Base-by-base conservation (phyloP, 225 moss, liverwort and hornwort genomes). In the Marchantia paleacea region DNA sequence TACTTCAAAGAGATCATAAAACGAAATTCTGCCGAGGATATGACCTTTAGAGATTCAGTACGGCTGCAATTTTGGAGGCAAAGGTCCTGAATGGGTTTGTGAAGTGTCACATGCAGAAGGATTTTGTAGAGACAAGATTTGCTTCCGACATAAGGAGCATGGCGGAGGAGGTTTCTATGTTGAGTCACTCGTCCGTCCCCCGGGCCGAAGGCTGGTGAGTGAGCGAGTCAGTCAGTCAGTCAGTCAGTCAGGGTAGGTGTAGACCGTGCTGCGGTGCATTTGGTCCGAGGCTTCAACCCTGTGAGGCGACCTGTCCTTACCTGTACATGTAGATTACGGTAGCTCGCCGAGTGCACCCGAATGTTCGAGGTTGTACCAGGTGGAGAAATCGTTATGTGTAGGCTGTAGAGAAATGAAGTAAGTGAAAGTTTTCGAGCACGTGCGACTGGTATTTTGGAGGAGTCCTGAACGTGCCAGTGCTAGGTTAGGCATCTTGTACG, bases 401-500 rank as follows among this genome's bases (percentile, higher is more conserved):
- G 31, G 28, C 31, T 30, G 68, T 68, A 68, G 29, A 68, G 29
- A 29, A 29, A 30, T 68, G 24, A 30, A 68, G 12, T 31, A 29
- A 68, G 30, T 68, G 39, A 39, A 5, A 39, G 13, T 31, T 12
- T 26, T 68, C 10, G 29, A 68, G 25, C 30, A 68, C 0, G 13
- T 68, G 68, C 68, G 13, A 31, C 68, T 30, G 28, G 11, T 31
- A 68, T 31, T 14, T 68, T 14, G 2, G 14, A 30, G 25, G 24
- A 31, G 68, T 25, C 25, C 31, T 29, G 10, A 12, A 10, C 25
- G 30, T 68, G 30, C 68, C 31, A 68, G 31, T 14, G 28, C 68
- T 68, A 15, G 31, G 28, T 31, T 68, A 68, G 68, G 68, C 68
- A 68, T 68, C 68, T 68, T 30, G 11, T 68, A 31, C 30, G 68